Evolutionary conservation across 2,329 filamentous ascomycete species (phyloP), one percentile per base, ranked within the genome.

Genomic region (Fusarium sp.): DNA sequence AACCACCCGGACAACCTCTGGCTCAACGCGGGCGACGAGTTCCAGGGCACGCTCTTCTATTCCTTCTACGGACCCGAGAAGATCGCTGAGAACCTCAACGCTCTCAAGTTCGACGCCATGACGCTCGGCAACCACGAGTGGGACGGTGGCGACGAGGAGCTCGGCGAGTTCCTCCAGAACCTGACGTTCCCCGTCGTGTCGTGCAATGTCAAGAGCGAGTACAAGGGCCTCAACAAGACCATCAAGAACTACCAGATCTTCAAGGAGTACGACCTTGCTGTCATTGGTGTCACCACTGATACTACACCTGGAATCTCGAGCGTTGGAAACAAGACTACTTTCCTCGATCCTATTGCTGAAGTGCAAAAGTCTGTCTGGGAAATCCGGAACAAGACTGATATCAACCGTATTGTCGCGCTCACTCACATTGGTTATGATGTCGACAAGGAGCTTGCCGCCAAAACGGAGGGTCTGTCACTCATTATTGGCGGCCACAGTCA

Each of bases 31-130:
- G 89, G 89, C n/a, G 89, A 91, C 70, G 89, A 91, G 75, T 91
- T 91, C 75, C 87, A 91, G 71, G 89, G 89, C 55, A 91, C 89
- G 1, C 81, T 91, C 9, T 91, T 90, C 80, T 91, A 90, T 79
- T 85, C 84, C 6, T 91, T 86, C 76, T 91, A 91, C 72, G 85
- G 86, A 17, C 87, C 88, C 24, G 88, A 90, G 80, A 91, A 91
- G 83, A 91, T 91, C 66, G 88, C 88, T 49, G 85, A 90, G 72
- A 89, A 87, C 0, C 78, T 91, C 63, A 92, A 92, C 66, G 83
- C 89, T 74, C 80, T 91, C 50, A 84, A 85, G n/a, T 90, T 91
- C 69, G 87, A 90, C 64, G 88, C 86, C 70, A 91, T 91, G 89
- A 91, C 89, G 0, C 79, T 91, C 3, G 88, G 89, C 17, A 91